A percentile compares a stretch with the other conserved stretches of the same genome.
Evolutionary conservation across 2,329 filamentous ascomycete genomes (phyloP).

Genomic region (Calonectria naviculata): DNA sequence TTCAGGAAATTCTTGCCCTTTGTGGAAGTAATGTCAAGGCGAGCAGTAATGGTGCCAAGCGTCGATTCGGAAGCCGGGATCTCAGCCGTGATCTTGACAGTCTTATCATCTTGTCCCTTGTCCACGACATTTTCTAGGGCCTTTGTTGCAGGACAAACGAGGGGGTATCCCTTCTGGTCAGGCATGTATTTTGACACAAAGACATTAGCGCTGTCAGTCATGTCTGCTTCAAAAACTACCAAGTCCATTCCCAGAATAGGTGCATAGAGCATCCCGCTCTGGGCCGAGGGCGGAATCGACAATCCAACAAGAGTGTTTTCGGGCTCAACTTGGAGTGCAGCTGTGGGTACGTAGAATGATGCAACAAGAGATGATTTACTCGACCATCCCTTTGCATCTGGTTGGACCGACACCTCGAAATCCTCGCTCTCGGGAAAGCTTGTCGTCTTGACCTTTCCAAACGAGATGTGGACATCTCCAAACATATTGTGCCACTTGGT

Average conservation of each 20-base stretch:
- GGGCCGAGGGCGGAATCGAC: conserved; percentile 39
- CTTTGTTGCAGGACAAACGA: conserved; percentile 36
- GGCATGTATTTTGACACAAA: conserved; percentile 52
- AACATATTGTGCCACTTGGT: conserved; percentile 50
- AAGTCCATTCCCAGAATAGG: conserved; percentile 39
- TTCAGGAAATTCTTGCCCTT: conserved; percentile 50
- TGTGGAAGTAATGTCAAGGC: conserved; percentile 49
- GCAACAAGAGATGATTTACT: conserved; percentile 52
- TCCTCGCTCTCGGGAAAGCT: conserved; percentile 42
- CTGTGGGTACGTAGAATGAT: conserved; percentile 54
- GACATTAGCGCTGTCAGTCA: conserved; percentile 44
- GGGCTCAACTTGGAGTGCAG: conserved; percentile 47
- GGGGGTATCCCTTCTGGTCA: conserved; percentile 44
- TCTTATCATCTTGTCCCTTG: conserved; percentile 31
- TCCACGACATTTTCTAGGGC: conserved; percentile 30
- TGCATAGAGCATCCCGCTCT: conserved; percentile 38
- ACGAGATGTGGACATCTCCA: conserved; percentile 53
- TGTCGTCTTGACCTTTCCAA: conserved; percentile 48
- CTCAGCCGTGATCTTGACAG: conserved; percentile 43
- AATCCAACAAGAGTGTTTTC: conserved; percentile 46
- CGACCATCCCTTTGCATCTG: conserved; percentile 50
- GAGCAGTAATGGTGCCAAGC: conserved; percentile 52
- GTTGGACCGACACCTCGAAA: conserved; percentile 45
- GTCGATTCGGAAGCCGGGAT: conserved; percentile 41
- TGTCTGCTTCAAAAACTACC: conserved; percentile 45